Evolutionary conservation across 768 basidiomycete species (phyloP).

Genomic region (Termitomyces sp.): DNA sequence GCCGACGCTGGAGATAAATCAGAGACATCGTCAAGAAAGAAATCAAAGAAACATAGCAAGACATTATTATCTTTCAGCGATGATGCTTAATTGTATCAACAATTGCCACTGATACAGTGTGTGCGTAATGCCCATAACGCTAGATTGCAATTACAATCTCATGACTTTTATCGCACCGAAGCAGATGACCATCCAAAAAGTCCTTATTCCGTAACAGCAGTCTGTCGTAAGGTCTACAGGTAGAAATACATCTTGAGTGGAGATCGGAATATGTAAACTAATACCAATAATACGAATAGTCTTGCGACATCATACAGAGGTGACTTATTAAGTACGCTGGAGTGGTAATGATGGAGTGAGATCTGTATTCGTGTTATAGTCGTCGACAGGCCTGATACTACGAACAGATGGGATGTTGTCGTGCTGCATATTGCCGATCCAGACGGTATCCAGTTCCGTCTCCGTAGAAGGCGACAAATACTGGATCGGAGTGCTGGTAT

Average conservation of each 20-base stretch:
- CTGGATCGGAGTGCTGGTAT: conserved; percentile 17
- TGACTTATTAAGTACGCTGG: too few relatives aligned
- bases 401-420: neutral
- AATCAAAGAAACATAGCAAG: conserved; percentile 46
- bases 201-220: neutral
- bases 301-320: neutral
- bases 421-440: conserved; percentile 10
- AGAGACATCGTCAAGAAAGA: conserved; percentile 42
- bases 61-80: conserved; percentile 54
- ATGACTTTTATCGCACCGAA: neutral
- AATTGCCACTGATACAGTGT: too few relatives aligned
- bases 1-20: conserved; percentile 20
- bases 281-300: neutral
- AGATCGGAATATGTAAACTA: neutral
- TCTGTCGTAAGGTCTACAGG: neutral
- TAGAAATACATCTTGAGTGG: neutral
- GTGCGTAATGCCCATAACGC: neutral
- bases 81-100: conserved; percentile 32
- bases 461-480: conserved; percentile 4
- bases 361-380: neutral
- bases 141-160: neutral
- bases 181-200: neutral
- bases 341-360: neutral
- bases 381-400: neutral
- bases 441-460: conserved; percentile 24